Evolutionary conservation across 306 rosid genomes (phyloP), one percentile per base, ranked within the genome.

Genomic region (Vigna angularis): DNA sequence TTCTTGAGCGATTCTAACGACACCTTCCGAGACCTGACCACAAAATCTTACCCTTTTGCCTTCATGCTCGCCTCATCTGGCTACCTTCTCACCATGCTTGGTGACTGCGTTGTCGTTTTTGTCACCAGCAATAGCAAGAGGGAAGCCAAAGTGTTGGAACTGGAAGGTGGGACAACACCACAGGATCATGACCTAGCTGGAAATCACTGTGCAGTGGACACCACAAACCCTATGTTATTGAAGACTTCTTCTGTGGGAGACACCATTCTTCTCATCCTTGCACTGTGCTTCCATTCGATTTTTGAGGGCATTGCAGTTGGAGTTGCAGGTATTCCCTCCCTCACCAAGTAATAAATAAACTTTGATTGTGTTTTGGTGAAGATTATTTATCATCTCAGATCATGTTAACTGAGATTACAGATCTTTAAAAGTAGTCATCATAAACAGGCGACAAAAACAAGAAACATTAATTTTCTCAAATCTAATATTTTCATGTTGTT

Each of bases 231-330:
- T 16, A 76, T 47, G 6, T 81, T 93, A 18, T 34, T 90, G 52
- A 88, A 72, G 83, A 87, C 93, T 20, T 16, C 91, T 2, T 75
- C 86, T 24, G 4, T 89, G 1, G 97, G 92, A 56, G 97, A 93
- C 73, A 86, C 93, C 58, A 66, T 89, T 56, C 84, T 93, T 2
- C 94, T 93, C 72, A 89, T 93, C 62, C 12, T 89, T 66, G 94
- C 98, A 10, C 78, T 93, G 9, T 93, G 98, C 65, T 90, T 93
- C 64, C 98, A 93, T 82, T 93, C 98, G 0, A 71, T 91, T 76
- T 93, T 93, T 67, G 94, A 91, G 75, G 98, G 96, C 50, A 93
- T 93, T 40, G 96, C 98, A 0, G 72, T 90, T 71, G 98, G 98
- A 79, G 81, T 93, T 77, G 58, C 98, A 88, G 94, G 95, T 87